Evolutionary conservation across 1,284 basidiomycete species (phyloP).

Genomic region (Pseudomicrostroma phylloplanum): DNA sequence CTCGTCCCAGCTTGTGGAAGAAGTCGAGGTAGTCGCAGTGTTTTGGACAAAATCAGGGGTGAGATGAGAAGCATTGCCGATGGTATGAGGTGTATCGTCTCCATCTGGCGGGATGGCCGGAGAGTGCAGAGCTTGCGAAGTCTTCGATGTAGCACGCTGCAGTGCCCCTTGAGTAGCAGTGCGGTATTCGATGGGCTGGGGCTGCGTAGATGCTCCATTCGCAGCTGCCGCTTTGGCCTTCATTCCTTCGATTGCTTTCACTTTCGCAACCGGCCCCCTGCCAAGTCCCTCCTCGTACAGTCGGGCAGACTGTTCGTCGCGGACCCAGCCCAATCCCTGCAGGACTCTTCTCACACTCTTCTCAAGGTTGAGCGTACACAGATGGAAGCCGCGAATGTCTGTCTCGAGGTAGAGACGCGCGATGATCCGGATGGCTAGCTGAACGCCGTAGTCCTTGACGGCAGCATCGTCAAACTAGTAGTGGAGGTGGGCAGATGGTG

Average conservation of each 20-base stretch:
- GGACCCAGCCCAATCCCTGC: slow-evolving; percentile 47
- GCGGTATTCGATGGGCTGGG: slow-evolving; percentile 23
- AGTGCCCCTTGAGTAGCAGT: slow-evolving; percentile 25
- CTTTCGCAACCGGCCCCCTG: not conserved
- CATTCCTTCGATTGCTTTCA: slow-evolving; percentile 5
- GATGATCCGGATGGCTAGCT: slow-evolving; percentile 63
- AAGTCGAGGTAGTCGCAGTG: slow-evolving; percentile 15
- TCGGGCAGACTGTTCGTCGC: not conserved
- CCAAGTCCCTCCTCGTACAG: no score
- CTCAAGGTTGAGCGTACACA: slow-evolving; percentile 95
- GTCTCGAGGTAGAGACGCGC: slow-evolving; percentile 58
- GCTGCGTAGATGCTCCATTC: not conserved
- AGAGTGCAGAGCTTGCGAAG: not conserved
- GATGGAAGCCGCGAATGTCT: slow-evolving; percentile 75
- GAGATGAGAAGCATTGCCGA: slow-evolving; percentile 1
- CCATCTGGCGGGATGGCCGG: not conserved
- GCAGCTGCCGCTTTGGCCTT: slow-evolving; percentile 14
- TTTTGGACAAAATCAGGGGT: not conserved
- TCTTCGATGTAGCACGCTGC: slow-evolving; percentile 12
- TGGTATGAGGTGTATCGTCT: no score
- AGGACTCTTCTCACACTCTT: slow-evolving; percentile 87
- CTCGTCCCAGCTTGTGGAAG: slow-evolving; percentile 36
- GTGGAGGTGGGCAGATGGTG: not conserved
- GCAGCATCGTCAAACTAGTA: slow-evolving; percentile 66
- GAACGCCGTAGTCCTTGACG: slow-evolving; percentile 75